Conservation (phyloP, 129 eudicot genomes). For the Lactuca sativa region DNA sequence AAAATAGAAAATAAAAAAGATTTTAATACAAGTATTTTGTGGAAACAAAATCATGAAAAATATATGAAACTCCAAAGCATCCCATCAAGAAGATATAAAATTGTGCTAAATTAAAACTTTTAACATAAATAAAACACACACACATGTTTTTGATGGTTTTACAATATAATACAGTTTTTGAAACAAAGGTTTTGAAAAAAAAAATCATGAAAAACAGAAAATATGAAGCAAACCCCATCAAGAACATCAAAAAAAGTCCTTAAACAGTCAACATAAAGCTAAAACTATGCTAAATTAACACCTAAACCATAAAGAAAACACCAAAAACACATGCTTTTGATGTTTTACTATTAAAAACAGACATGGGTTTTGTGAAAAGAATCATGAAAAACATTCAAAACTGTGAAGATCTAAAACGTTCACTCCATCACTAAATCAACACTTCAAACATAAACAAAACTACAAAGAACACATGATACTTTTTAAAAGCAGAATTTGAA, state of each 20-base stretch:
- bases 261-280: not conserved
- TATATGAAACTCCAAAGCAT: not conserved
- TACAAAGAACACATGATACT: not conserved
- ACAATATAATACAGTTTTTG: no score
- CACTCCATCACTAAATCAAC: conserved; percentile 2
- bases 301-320: not conserved
- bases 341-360: not conserved
- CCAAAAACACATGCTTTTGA: not conserved
- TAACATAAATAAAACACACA: not conserved
- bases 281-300: not conserved
- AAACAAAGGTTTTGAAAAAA: not conserved
- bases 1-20: no score
- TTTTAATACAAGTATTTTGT: no score
- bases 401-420: not conserved
- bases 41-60: no score
- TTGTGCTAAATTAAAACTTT: no score
- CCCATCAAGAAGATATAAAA: not conserved
- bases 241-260: not conserved
- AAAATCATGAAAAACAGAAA: not conserved
- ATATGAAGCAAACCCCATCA: not conserved
- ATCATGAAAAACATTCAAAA: conserved; percentile 18
- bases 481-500: not conserved
- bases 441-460: conserved; percentile 1
- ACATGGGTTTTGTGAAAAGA: not conserved
- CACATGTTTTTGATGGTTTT: no score